A percentile compares a stretch with the other conserved stretches of the same genome.
phyloP scores from a whole-genome alignment of 2,329 filamentous ascomycete species.

The Sporothrix pseudoabietina region DNA sequence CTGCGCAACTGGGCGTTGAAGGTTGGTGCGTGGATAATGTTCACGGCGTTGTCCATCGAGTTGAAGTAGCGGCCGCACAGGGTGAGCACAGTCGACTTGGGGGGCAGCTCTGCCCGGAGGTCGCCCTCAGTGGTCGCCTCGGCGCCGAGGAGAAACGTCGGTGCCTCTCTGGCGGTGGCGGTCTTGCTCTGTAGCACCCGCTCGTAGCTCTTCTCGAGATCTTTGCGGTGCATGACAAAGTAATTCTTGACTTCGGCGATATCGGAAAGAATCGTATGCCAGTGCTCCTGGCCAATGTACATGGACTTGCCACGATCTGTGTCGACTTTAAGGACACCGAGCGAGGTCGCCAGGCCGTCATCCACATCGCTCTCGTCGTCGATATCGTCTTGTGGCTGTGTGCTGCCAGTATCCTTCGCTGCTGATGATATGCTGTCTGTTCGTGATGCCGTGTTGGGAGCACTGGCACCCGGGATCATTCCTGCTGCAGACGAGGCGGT shows the following conservation, averaged over 20 bases:
- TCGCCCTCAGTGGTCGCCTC: constrained; percentile 73
- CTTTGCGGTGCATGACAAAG: constrained; percentile 82
- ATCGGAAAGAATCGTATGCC: constrained; percentile 76
- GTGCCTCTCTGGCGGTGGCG: constrained; percentile 61
- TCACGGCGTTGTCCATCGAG: constrained; percentile 70
- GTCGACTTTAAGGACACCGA: constrained; percentile 83
- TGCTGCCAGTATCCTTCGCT: constrained; percentile 36
- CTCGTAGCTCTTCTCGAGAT: constrained; percentile 79
- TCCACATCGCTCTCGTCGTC: constrained; percentile 71
- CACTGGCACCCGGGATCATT: constrained; percentile 37
- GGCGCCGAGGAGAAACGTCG: constrained; percentile 77
- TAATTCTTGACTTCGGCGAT: constrained; percentile 94
- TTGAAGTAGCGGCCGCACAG: constrained; percentile 91
- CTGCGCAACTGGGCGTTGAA: constrained; percentile 72
- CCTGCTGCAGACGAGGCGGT: constrained; percentile 37
- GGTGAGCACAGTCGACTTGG: constrained; percentile 79
- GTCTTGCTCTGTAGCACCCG: constrained; percentile 72
- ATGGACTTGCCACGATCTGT: constrained; percentile 74
- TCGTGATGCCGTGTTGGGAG: constrained; percentile 39
- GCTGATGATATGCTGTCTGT: constrained; percentile 51
- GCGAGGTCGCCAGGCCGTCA: constrained; percentile 67
- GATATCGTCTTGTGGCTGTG: constrained; percentile 47
- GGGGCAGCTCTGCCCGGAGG: constrained; percentile 75
- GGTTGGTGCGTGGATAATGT: constrained; percentile 78
- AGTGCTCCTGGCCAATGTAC: constrained; percentile 82